phyloP scores from a whole-genome alignment of 306 rosid species.

The Malus asiatica region DNA sequence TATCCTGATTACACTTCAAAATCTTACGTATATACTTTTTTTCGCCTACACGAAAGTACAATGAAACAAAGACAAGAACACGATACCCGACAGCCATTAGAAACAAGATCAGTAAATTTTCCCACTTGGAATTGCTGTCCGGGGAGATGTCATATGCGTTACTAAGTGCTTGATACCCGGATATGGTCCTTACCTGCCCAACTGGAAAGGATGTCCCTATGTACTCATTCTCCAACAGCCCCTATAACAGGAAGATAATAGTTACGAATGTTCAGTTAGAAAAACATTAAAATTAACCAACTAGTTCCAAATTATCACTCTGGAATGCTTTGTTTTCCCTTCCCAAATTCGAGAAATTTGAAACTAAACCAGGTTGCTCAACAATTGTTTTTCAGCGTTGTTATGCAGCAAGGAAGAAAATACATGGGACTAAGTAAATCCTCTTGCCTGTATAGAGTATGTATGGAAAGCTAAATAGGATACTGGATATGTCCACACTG shows the following conservation, averaged over 20 bases:
- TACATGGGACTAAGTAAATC: not conserved
- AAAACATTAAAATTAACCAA: not conserved
- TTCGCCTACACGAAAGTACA: constrained; percentile 42
- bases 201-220: constrained; percentile 74
- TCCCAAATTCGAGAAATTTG: not conserved
- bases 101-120: constrained; percentile 73
- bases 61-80: constrained; percentile 45
- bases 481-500: constrained; percentile 81
- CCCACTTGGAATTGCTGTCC: constrained; percentile 71
- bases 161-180: constrained; percentile 87
- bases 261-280: not conserved
- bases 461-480: constrained; percentile 89
- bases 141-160: constrained; percentile 67
- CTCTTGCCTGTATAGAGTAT: constrained; percentile 81
- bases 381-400: not conserved
- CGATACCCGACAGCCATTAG: constrained; percentile 85
- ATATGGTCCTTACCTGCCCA: constrained; percentile 88
- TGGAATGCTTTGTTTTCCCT: not conserved
- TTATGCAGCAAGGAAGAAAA: not conserved
- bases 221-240: constrained; percentile 93
- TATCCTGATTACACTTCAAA: constrained; percentile 49
- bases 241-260: constrained; percentile 32
- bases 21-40: constrained; percentile 35
- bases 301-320: not conserved
- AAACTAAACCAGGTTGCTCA: not conserved